Evolutionary conservation across 306 rosid species (phyloP), one percentile per base, ranked within the genome.

Genomic region (Sphenostylis stenocarpa): DNA sequence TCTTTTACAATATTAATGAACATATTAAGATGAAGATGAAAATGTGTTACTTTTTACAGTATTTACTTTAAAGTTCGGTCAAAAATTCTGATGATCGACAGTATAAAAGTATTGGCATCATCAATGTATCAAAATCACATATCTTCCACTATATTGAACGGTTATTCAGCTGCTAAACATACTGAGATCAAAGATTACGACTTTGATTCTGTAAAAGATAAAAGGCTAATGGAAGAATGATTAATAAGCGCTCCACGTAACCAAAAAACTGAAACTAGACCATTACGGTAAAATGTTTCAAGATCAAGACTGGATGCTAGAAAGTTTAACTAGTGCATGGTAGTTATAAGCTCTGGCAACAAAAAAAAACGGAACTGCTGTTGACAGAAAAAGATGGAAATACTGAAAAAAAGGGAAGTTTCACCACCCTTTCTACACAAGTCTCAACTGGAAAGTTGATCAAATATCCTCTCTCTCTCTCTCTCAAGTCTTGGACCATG

Each of bases 291-390:
- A 76, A 84, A 77, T 60, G 44, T 58, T 70, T 55, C 7, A 76
- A 74, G 88, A 82, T 82, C 67, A 85, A 88, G 82, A 83, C 89
- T 80, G 41, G 77, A 49, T 60, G 85, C 78, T 74, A 80, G 81
- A 79, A 82, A 87, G 86, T 89, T 85, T 72, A 81, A 85, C 67
- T 84, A 86, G 80, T 83, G 92, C 89, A 84, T 79, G 80, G 77
- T 65, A 82, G 45, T 49, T 65, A 78, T 56, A 74, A 65, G 82
- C 84, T 65, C 84, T 55, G 78, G 65, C 81, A 87, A 80, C 68
- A 64, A 84, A 82, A 77, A 77, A 64, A 84, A 82, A 77, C 74
- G 83, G 36, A 84, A 87, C 81, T 63, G 79, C 66, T 74, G 86
- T 72, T 29, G 58, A 84, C 77, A 55, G 78, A 48, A 80, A 82